Conservation (phyloP, 441 rosid genomes). For the Metrosideros polymorpha region DNA sequence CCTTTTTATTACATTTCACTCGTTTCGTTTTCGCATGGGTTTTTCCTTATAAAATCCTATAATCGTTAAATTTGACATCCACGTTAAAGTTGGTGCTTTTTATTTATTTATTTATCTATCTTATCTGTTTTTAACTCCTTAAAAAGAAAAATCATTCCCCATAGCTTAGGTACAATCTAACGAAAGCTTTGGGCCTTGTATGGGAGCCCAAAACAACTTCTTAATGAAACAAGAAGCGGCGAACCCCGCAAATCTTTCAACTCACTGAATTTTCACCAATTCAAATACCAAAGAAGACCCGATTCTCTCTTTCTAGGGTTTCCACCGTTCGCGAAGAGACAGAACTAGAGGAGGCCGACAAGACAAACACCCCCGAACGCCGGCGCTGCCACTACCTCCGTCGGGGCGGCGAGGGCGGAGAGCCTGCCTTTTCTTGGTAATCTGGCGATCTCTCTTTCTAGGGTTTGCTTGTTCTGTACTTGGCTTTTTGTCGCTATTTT, state of each 20-base stretch:
- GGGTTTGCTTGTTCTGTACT: not conserved
- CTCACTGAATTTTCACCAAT: accelerated
- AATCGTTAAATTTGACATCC: no score
- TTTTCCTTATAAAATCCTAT: no score
- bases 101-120: no score
- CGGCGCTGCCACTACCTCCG: not conserved
- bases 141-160: not conserved
- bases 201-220: not conserved
- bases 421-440: not conserved
- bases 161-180: no score
- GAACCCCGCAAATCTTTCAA: not conserved
- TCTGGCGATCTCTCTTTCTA: not conserved
- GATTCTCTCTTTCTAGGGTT: not conserved
- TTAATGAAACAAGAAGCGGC: not conserved
- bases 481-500: not conserved
- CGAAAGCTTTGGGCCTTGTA: accelerated
- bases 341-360: not conserved
- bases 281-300: not conserved
- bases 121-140: not conserved
- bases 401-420: not conserved
- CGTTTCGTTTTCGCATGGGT: not conserved
- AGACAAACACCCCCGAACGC: not conserved
- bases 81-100: not conserved
- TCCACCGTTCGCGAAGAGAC: not conserved
- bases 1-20: not conserved